phyloP scores from a whole-genome alignment of 257 asterid species.

The Fraxinus quadrangulata region DNA sequence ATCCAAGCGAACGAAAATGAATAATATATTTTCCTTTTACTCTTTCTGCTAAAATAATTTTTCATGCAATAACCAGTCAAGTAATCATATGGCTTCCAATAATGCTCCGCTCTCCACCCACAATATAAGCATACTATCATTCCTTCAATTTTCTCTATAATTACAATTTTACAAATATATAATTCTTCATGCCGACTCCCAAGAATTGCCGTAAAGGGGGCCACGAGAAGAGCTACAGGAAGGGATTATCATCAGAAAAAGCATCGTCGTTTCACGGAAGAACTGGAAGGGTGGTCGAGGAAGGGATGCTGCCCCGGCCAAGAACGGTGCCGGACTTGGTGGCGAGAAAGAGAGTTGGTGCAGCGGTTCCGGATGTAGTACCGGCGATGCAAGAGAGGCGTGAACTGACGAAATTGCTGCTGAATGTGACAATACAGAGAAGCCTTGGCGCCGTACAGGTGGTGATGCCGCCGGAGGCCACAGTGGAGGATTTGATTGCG shows the following conservation, averaged over 20 bases:
- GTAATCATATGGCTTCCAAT: background rate
- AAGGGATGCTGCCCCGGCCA: conserved; percentile 35
- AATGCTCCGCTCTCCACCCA: background rate
- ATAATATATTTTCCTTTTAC: no score
- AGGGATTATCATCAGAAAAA: conserved; percentile 36
- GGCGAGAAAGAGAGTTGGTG: background rate
- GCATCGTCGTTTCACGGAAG: conserved; percentile 44
- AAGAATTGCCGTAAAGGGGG: conserved; percentile 33
- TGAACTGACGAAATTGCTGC: conserved; percentile 65
- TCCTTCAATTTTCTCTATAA: background rate
- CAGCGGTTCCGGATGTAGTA: background rate
- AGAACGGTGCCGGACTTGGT: conserved; percentile 49
- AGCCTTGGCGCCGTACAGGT: conserved; percentile 79
- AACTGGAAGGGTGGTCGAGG: conserved; percentile 8
- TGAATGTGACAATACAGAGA: conserved; percentile 82
- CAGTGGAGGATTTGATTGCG: conserved; percentile 69
- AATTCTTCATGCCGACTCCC: conserved; percentile 40
- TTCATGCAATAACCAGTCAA: background rate
- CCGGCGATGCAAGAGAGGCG: conserved; percentile 8
- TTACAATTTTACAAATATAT: background rate
- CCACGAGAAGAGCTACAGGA: conserved; percentile 36
- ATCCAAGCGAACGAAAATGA: background rate
- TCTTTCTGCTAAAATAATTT: background rate
- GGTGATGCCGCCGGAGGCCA: conserved; percentile 64
- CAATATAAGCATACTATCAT: background rate